Evolutionary conservation across 2,329 filamentous ascomycete species (phyloP).

Genomic region (Rutstroemia sp.): DNA sequence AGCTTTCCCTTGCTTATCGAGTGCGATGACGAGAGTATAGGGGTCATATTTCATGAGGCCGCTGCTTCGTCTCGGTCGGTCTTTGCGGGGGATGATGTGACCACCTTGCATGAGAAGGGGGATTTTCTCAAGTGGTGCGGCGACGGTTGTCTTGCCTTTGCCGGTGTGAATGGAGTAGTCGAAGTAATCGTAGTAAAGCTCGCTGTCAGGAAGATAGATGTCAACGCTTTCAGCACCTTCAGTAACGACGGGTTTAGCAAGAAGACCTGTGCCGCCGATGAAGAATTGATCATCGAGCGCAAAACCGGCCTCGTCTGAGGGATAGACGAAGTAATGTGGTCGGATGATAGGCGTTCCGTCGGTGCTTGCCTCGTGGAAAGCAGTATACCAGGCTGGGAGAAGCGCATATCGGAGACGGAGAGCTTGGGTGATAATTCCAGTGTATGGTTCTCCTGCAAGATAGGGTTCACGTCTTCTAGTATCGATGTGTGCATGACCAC

Average conservation of each 20-base stretch:
- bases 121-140: slow-evolving; percentile 76
- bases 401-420: slow-evolving; percentile 83
- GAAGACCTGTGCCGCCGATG: slow-evolving; percentile 75
- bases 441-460: slow-evolving; percentile 76
- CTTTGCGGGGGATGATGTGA: slow-evolving; percentile 84
- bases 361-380: slow-evolving; percentile 81
- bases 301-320: slow-evolving; percentile 79
- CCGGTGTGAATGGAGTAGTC: slow-evolving; percentile 69
- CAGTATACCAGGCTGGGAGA: slow-evolving; percentile 92
- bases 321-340: slow-evolving; percentile 90
- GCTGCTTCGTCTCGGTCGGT: slow-evolving; percentile 76
- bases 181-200: slow-evolving; percentile 94
- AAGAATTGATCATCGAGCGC: slow-evolving; percentile 90
- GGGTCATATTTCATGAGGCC: slow-evolving; percentile 91
- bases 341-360: slow-evolving; percentile 82
- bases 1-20: slow-evolving; percentile 62
- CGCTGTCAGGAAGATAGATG: slow-evolving; percentile 81
- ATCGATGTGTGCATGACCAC: slow-evolving; percentile 93
- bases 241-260: slow-evolving; percentile 84
- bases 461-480: slow-evolving; percentile 92
- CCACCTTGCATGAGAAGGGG: slow-evolving; percentile 90
- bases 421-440: slow-evolving; percentile 77
- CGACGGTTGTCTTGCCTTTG: slow-evolving; percentile 61
- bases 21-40: slow-evolving; percentile 78
- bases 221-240: slow-evolving; percentile 66